Percentiles rank a stretch among this genome's conserved stretches.
phyloP scores from a whole-genome alignment of 73 alveolate genomes.

The Symbiodinium pilosum region DNA sequence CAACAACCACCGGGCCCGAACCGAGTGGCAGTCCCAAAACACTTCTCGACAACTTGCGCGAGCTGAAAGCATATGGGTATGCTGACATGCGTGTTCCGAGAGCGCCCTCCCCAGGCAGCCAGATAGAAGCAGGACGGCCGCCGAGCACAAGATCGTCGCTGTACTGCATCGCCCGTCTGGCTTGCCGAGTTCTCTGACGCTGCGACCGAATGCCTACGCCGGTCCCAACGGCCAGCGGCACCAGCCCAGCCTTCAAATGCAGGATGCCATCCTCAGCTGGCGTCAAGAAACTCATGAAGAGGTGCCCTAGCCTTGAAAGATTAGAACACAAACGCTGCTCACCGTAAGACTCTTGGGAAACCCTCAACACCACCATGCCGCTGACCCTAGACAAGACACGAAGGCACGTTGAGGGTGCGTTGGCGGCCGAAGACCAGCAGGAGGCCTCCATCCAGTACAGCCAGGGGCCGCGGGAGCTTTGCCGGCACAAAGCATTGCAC shows the following conservation, averaged over 20 bases:
- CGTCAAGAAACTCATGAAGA: no score
- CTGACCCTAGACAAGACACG: no score
- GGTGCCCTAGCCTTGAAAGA: no score
- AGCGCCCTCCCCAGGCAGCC: not conserved
- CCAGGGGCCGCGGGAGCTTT: not conserved
- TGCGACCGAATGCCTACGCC: no score
- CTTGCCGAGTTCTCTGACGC: no score
- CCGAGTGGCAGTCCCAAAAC: constrained; percentile 33
- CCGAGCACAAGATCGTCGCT: constrained; percentile 29
- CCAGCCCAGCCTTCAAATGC: no score
- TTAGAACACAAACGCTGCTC: no score
- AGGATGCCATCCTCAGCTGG: no score
- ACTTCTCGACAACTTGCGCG: constrained; percentile 36
- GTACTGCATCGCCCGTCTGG: not conserved
- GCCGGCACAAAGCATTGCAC: not conserved
- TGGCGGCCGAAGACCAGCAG: not conserved
- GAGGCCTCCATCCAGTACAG: not conserved
- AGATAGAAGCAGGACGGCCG: constrained; percentile 64
- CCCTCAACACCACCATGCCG: no score
- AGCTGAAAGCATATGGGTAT: constrained; percentile 28
- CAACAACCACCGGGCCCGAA: not conserved
- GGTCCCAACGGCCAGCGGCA: not conserved
- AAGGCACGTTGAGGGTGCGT: not conserved
- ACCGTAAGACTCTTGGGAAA: no score
- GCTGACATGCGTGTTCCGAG: not conserved